Evolutionary conservation across 129 eudicot genomes (phyloP), one percentile per base, ranked within the genome.

Genomic region (Tagetes erecta): DNA sequence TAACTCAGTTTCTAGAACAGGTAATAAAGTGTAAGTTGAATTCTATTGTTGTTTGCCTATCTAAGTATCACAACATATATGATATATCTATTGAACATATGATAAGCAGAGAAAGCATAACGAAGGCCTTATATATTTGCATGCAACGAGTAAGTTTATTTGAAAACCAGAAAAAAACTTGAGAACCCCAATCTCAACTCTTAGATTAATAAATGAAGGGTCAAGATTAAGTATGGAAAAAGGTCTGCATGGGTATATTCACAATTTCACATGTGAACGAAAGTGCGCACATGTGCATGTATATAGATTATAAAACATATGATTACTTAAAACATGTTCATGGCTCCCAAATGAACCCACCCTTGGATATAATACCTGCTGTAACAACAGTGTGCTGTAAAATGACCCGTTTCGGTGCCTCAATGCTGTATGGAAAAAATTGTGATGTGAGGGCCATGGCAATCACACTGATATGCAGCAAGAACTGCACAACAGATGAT

Each of bases 371-470:
- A 13, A 55, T 87, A 91, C 97, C 97, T 91, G 76, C 49, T 63
- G 88, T 84, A 41, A 81, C 63, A 62, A 91, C 78, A 1, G 95
- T 82, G 60, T 91, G 97, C 87, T 91, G 97, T 69, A 91, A 68
- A 35, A 88, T 73, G 58, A 91, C 87, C 78, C 97, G 81, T 84
- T 91, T 91, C 8, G 95, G 97, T 44, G 97, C 95, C 70, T 91
- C 92, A 3, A 58, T 71, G 68, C 87, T 91, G 84, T 91, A 91
- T 12, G 97, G 97, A 74, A 91, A 91, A 86, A 91, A 86, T 67
- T 81, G 90, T 44, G 95, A 88, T 65, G 95, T 67, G n/a, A 91
- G 58, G 60, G 97, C 97, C 86, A 91, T 64, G 58, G 90, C 83
- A 79, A 91, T 79, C 57, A 86, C 89, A 72, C 70, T 86, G 8